Percentiles rank a stretch among this genome's conserved stretches.
Evolutionary conservation across 2,329 filamentous ascomycete species (phyloP).

Genomic region (Teratosphaeria destructans): DNA sequence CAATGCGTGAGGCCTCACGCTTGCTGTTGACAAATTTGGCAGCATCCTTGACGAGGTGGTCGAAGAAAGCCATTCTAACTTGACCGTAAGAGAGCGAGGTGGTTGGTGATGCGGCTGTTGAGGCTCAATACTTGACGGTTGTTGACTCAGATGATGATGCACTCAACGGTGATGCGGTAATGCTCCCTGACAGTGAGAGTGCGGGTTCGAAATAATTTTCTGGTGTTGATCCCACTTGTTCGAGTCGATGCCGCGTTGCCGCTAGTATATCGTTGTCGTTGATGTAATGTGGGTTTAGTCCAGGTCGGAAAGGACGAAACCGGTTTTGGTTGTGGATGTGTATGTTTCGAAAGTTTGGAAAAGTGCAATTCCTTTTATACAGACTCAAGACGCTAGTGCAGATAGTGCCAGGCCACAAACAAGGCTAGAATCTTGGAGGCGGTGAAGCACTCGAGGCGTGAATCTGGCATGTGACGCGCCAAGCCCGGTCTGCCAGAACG

Average conservation of each 20-base stretch:
- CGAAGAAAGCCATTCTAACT: not conserved
- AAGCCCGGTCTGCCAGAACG: not conserved
- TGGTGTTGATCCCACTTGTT: too few relatives aligned
- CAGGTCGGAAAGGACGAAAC: not conserved
- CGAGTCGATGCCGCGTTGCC: not conserved
- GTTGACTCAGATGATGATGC: too few relatives aligned
- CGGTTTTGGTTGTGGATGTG: not conserved
- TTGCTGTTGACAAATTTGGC: not conserved
- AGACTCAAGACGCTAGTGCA: not conserved
- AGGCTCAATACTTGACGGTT: too few relatives aligned
- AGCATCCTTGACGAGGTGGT: not conserved
- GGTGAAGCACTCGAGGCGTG: not conserved
- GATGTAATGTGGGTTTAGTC: not conserved
- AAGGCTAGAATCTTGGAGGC: not conserved
- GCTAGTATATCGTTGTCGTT: not conserved
- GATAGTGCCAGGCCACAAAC: not conserved
- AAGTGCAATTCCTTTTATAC: not conserved
- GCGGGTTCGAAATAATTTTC: too few relatives aligned
- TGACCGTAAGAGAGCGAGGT: too few relatives aligned
- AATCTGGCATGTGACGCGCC: not conserved
- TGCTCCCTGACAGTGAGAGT: too few relatives aligned
- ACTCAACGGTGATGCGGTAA: not conserved
- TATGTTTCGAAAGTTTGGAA: not conserved
- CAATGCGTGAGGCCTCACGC: not conserved
- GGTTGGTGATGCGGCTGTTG: too few relatives aligned